These are phyloP conservation scores for Atkinsonella hypoxylon DNA, from an alignment of 2,329 filamentous ascomycete genomes.

Conservation along the genomic window DNA sequence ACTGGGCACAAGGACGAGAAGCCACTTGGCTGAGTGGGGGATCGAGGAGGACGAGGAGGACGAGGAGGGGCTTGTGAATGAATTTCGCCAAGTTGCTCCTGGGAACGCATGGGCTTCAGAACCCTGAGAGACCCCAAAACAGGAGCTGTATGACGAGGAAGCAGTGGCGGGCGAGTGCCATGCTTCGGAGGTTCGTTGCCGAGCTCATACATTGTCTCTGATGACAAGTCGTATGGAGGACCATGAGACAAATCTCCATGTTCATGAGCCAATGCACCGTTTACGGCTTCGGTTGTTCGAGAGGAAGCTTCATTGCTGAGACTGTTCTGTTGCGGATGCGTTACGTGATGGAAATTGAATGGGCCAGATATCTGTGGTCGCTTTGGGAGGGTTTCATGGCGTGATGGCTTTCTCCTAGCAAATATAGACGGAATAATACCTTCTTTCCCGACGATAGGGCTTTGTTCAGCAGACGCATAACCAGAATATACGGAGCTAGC, in stretches of 20 bases:
- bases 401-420: slow-evolving; percentile 31
- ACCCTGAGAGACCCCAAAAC: slow-evolving; percentile 20
- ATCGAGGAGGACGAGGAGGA: slow-evolving; percentile 31
- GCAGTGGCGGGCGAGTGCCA: slow-evolving; percentile 9
- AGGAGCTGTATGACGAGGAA: slow-evolving; percentile 11
- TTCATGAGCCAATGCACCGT: background rate
- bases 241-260: background rate
- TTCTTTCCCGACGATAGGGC: slow-evolving; percentile 24
- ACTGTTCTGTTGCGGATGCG: slow-evolving; percentile 42
- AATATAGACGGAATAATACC: slow-evolving; percentile 39
- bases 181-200: background rate
- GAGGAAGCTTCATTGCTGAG: slow-evolving; percentile 22
- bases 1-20: slow-evolving; percentile 26
- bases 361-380: slow-evolving; percentile 47
- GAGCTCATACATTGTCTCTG: slow-evolving; percentile 22
- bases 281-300: background rate
- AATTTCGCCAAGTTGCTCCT: slow-evolving; percentile 34
- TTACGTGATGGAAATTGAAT: slow-evolving; percentile 56
- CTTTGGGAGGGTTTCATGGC: slow-evolving; percentile 23
- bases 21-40: slow-evolving; percentile 24
- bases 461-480: slow-evolving; percentile 27
- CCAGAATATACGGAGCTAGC: slow-evolving; percentile 36
- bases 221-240: background rate
- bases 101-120: slow-evolving; percentile 34
- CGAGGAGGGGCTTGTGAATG: slow-evolving; percentile 35